These are phyloP conservation scores for Candida methanosorbosa DNA, from an alignment of 805 yeast genomes.

Conservation along the genomic window DNA sequence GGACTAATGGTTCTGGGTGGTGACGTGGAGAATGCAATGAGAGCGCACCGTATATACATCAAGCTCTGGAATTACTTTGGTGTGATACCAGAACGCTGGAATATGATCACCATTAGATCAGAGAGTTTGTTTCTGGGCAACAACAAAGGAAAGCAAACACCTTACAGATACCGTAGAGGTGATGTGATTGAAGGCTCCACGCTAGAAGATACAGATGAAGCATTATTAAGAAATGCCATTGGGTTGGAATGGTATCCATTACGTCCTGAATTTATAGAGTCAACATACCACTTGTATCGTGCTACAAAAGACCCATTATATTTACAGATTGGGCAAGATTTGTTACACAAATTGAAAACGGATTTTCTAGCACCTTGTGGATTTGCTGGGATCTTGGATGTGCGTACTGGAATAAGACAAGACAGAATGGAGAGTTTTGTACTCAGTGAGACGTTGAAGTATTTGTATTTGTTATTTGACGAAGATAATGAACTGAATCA, in stretches of 20 bases:
- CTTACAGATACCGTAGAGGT: constrained; percentile 8
- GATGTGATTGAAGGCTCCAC: constrained; percentile 13
- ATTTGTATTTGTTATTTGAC: constrained; percentile 73
- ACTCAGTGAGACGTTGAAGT: constrained; percentile 79
- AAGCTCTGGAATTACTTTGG: constrained; percentile 78
- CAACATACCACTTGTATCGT: constrained; percentile 72
- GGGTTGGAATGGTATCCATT: constrained; percentile 85
- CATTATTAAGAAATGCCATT: constrained; percentile 28
- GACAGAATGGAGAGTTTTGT: constrained; percentile 92
- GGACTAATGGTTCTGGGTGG: constrained; percentile 80
- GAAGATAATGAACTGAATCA: constrained; percentile 43
- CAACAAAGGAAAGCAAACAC: constrained; percentile 1
- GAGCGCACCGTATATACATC: constrained; percentile 50
- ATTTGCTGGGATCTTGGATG: constrained; percentile 65
- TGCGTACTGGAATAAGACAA: constrained; percentile 52
- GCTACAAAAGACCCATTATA: constrained; percentile 86
- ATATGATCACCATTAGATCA: constrained; percentile 22
- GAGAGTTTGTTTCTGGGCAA: constrained; percentile 9
- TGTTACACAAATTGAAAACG: constrained; percentile 45
- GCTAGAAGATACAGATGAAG: constrained; percentile 13
- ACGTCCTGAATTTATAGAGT: constrained; percentile 87
- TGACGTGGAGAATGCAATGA: constrained; percentile 54
- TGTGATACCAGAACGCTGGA: constrained; percentile 88
- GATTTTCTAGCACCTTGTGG: constrained; percentile 65
- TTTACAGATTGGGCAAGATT: constrained; percentile 61